Conservation (phyloP, 345 rosid genomes). For the Populus deltoides region DNA sequence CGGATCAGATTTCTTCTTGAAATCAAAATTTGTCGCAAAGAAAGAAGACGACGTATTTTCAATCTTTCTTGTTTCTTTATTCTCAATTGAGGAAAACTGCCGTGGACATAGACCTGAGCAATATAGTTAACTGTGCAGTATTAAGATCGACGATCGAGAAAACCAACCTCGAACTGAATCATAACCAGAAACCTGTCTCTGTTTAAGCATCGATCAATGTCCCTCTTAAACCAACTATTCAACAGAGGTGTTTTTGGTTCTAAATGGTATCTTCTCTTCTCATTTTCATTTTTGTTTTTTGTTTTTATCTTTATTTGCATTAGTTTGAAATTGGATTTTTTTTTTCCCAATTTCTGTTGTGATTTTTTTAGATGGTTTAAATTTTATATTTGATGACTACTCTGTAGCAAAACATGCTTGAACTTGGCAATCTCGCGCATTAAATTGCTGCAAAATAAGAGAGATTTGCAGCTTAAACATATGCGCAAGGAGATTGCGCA, state of each 20-base stretch:
- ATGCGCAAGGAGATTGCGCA: conserved; percentile 96
- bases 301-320: background rate
- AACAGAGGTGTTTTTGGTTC: conserved; percentile 87
- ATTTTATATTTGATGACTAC: conserved; percentile 1
- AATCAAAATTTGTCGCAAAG: background rate
- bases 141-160: background rate
- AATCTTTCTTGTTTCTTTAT: too few relatives aligned
- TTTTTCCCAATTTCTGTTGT: background rate
- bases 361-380: background rate
- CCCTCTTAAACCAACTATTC: conserved; percentile 87
- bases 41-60: too few relatives aligned
- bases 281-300: background rate
- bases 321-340: background rate
- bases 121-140: background rate
- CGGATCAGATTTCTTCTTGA: background rate
- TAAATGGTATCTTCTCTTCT: conserved; percentile 48
- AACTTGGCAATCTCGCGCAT: conserved; percentile 73
- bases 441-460: conserved; percentile 83
- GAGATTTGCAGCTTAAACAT: conserved; percentile 81
- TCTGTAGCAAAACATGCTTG: conserved; percentile 79
- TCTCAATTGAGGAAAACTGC: background rate
- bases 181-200: background rate
- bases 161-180: background rate
- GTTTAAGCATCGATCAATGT: conserved; percentile 39
- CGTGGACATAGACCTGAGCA: background rate